Percentiles rank a stretch among this genome's conserved stretches.
These are phyloP conservation scores for Corylus americana DNA, from an alignment of 306 rosid genomes.

Conservation along the genomic window DNA sequence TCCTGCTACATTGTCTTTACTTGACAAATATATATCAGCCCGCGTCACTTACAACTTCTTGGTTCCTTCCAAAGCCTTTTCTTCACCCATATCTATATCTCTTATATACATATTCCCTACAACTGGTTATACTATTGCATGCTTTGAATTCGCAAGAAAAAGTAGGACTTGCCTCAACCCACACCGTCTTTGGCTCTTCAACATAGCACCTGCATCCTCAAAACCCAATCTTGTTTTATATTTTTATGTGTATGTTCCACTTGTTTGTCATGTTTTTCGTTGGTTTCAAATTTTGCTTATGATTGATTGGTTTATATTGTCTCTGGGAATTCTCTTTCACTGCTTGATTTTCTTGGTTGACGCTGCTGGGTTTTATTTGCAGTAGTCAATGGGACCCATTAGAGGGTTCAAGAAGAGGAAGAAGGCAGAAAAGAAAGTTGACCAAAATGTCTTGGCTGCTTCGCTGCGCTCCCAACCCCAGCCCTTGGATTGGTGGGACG, in stretches of 20 bases:
- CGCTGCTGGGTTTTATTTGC: conserved; percentile 29
- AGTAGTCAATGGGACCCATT: conserved; percentile 74
- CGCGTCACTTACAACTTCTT: conserved; percentile 26
- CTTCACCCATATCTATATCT: conserved; percentile 2
- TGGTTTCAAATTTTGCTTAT: conserved; percentile 41
- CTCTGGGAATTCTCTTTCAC: conserved; percentile 29
- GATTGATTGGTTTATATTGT: conserved; percentile 33
- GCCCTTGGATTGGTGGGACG: conserved; percentile 87
- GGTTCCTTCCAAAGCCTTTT: conserved; percentile 6
- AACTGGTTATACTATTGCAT: conserved; percentile 40
- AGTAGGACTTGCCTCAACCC: neutral
- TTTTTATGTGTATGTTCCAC: conserved; percentile 20
- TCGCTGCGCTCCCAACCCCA: conserved; percentile 46
- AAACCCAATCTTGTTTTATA: conserved; percentile 11
- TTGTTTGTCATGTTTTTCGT: conserved; percentile 26
- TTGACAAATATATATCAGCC: conserved; percentile 7
- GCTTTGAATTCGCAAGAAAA: conserved; percentile 40
- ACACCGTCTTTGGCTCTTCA: neutral
- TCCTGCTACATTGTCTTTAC: conserved; percentile 29
- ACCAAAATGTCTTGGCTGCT: conserved; percentile 52
- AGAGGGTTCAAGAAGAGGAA: conserved; percentile 80
- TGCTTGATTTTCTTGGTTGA: conserved; percentile 34
- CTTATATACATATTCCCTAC: conserved; percentile 10
- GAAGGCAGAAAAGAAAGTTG: conserved; percentile 59
- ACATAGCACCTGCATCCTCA: conserved; percentile 1